These are phyloP conservation scores for Psilocybe cyanescens DNA, from an alignment of 768 basidiomycete species.

Conservation along the genomic window DNA sequence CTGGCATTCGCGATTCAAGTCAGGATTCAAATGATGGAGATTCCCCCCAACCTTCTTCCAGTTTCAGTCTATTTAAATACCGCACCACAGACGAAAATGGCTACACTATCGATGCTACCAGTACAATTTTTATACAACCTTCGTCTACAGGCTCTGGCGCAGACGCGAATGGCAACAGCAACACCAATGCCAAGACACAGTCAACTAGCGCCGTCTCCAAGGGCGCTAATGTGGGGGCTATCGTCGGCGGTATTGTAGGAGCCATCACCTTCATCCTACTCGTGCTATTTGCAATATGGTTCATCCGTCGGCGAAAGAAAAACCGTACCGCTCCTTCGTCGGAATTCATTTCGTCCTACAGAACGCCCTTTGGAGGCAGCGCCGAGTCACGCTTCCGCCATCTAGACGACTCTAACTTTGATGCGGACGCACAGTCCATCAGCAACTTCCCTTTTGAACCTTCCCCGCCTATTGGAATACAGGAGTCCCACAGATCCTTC, in stretches of 20 bases:
- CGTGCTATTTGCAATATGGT: conserved; percentile 34
- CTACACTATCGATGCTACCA: conserved; percentile 3
- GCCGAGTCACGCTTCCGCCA: conserved; percentile 15
- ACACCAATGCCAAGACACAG: background rate
- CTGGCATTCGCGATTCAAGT: too few species aligned
- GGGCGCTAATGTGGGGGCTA: conserved; percentile 41
- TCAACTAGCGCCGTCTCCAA: conserved; percentile 10
- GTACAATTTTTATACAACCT: background rate
- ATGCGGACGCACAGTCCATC: conserved; percentile 3
- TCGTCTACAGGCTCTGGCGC: conserved; percentile 1
- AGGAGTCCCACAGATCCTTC: conserved; percentile 9
- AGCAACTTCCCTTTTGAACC: background rate
- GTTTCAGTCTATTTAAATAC: background rate
- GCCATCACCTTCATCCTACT: conserved; percentile 43
- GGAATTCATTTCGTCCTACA: conserved; percentile 47
- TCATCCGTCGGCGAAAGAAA: conserved; percentile 46
- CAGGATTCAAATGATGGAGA: background rate
- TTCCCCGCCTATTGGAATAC: background rate
- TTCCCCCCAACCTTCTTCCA: background rate
- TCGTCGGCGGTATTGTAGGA: conserved; percentile 61
- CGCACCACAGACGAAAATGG: background rate
- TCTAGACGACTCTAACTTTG: conserved; percentile 1
- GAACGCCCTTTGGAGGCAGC: conserved; percentile 18
- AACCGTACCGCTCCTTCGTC: conserved; percentile 58
- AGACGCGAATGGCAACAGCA: background rate